These are phyloP conservation scores for Chaetomium globosum DNA, from an alignment of 2,329 filamentous ascomycete species.

Conservation along the genomic window DNA sequence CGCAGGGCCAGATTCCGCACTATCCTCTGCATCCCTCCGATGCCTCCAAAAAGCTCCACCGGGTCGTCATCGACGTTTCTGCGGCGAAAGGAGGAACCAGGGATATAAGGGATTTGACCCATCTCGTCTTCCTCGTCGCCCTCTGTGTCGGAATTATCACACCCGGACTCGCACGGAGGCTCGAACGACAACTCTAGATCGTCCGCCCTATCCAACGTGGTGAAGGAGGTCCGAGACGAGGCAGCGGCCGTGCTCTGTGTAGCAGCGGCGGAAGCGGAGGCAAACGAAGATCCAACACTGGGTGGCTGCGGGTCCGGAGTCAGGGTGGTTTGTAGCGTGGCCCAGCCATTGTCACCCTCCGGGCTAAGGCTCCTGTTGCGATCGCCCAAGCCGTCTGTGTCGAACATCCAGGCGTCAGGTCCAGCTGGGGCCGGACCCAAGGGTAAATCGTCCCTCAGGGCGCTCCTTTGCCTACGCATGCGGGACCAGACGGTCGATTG, in stretches of 20 bases:
- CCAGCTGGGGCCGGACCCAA: neutral
- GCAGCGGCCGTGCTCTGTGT: slow-evolving; percentile 48
- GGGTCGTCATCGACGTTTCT: slow-evolving; percentile 38
- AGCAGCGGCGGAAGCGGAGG: slow-evolving; percentile 46
- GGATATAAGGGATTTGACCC: slow-evolving; percentile 15
- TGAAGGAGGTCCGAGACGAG: slow-evolving; percentile 54
- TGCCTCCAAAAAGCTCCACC: slow-evolving; percentile 45
- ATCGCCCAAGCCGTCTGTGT: slow-evolving; percentile 76
- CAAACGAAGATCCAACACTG: slow-evolving; percentile 80
- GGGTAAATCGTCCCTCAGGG: slow-evolving; percentile 3
- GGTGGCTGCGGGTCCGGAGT: slow-evolving; percentile 80
- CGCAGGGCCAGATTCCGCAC: slow-evolving; percentile 69
- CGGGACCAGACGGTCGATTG: slow-evolving; percentile 8
- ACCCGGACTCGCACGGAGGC: slow-evolving; percentile 55
- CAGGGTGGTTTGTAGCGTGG: slow-evolving; percentile 77
- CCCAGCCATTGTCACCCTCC: slow-evolving; percentile 70
- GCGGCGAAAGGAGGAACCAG: slow-evolving; percentile 43
- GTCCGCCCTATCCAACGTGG: slow-evolving; percentile 45
- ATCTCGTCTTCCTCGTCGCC: slow-evolving; percentile 48
- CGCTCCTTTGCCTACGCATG: slow-evolving; percentile 9
- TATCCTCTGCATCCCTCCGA: slow-evolving; percentile 69
- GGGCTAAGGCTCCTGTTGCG: slow-evolving; percentile 81
- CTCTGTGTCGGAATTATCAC: slow-evolving; percentile 60
- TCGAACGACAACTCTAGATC: slow-evolving; percentile 42
- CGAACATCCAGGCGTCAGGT: slow-evolving; percentile 12